Conservation (phyloP, 768 basidiomycete genomes). For the Krasilnikovozyma curviuscula region DNA sequence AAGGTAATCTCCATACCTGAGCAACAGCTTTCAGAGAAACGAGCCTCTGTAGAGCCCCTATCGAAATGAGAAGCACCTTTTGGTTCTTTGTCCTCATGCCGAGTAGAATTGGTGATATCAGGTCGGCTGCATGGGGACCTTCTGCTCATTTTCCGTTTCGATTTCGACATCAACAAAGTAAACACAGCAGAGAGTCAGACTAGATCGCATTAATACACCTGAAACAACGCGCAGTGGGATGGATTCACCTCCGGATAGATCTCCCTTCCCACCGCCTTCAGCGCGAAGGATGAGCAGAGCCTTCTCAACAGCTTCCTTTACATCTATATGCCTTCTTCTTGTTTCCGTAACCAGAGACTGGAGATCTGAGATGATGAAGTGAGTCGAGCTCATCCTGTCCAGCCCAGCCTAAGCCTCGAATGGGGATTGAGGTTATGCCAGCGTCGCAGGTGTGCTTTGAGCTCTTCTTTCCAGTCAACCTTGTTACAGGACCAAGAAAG, state of each 20-base stretch:
- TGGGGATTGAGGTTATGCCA: too few species aligned
- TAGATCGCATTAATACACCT: slow-evolving; percentile 3
- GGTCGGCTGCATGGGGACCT: slow-evolving; percentile 36
- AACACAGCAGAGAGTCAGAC: not conserved
- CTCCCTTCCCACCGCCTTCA: slow-evolving; percentile 52
- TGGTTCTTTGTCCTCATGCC: slow-evolving; percentile 81
- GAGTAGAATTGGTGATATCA: slow-evolving; percentile 77
- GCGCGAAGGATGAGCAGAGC: slow-evolving; percentile 58
- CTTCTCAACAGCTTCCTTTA: slow-evolving; percentile 85
- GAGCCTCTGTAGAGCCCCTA: slow-evolving; percentile 75
- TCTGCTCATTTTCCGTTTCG: slow-evolving; percentile 43
- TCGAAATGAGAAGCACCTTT: slow-evolving; percentile 80
- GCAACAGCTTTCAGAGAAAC: slow-evolving; percentile 69
- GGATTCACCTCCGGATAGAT: slow-evolving; percentile 49
- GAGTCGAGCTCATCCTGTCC: too few species aligned
- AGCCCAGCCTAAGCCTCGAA: too few species aligned
- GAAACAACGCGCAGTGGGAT: not conserved
- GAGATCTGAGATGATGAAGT: slow-evolving; percentile 25
- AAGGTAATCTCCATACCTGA: slow-evolving; percentile 15
- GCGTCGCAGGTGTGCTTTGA: too few species aligned
- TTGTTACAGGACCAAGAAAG: too few species aligned
- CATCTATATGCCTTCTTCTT: slow-evolving; percentile 71
- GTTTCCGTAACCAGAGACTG: slow-evolving; percentile 73
- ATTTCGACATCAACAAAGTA: not conserved
- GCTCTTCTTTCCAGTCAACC: too few species aligned